Evolutionary conservation across 164 flowering plant genomes (phyloP).

Genomic region (Chimonanthus praecox): DNA sequence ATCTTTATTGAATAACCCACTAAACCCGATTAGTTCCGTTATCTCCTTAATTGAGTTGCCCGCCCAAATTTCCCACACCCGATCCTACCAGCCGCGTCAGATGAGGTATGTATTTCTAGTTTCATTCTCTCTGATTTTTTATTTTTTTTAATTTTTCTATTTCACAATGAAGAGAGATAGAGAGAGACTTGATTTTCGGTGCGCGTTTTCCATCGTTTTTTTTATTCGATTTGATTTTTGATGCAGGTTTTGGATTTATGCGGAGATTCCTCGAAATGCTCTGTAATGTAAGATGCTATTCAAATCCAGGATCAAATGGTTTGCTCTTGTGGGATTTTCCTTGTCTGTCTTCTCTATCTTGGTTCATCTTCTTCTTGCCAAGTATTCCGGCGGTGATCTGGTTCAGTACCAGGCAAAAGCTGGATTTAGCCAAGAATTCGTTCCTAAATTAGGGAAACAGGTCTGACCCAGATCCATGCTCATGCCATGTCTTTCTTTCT

Average conservation of each 20-base stretch:
- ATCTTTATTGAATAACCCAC: no score
- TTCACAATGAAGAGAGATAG: no score
- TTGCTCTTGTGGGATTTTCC: constrained; percentile 53
- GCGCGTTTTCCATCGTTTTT: no score
- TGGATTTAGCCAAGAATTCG: constrained; percentile 40
- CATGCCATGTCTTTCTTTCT: not conserved
- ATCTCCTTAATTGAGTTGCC: no score
- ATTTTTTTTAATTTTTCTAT: no score
- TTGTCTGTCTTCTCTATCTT: constrained; percentile 61
- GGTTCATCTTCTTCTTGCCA: constrained; percentile 73
- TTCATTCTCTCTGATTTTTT: no score
- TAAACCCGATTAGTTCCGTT: no score
- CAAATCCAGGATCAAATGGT: constrained; percentile 82
- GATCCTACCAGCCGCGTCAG: no score
- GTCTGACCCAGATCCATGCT: not conserved
- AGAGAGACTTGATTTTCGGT: no score
- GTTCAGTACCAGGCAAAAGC: constrained; percentile 33
- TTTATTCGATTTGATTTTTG: not conserved
- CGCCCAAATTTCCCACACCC: no score
- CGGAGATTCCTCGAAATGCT: constrained; percentile 1
- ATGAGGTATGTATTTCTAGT: no score
- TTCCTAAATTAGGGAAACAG: constrained; percentile 12
- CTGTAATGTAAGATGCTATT: constrained; percentile 38
- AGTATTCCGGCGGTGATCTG: constrained; percentile 43
- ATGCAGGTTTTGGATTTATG: not conserved